phyloP scores from a whole-genome alignment of 2,329 filamentous ascomycete species.

The Ustilaginoidea virens region DNA sequence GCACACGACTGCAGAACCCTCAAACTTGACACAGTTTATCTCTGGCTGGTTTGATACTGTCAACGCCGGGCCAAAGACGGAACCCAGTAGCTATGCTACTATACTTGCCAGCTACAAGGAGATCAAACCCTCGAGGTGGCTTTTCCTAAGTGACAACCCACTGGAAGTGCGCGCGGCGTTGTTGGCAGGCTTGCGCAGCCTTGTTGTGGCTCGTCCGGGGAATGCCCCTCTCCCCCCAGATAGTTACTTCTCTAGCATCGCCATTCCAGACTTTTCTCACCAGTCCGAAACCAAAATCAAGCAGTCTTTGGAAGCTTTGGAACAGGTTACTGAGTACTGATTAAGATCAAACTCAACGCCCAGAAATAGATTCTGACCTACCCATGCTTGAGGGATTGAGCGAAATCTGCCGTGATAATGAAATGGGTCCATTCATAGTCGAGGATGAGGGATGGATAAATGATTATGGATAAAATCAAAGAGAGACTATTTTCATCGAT shows the following conservation, averaged over 20 bases:
- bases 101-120: slow-evolving; percentile 36
- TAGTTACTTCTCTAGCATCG: slow-evolving; percentile 21
- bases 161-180: slow-evolving; percentile 50
- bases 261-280: slow-evolving; percentile 19
- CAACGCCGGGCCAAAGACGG: slow-evolving; percentile 62
- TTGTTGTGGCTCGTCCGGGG: slow-evolving; percentile 50
- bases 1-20: slow-evolving; percentile 41
- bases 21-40: slow-evolving; percentile 45
- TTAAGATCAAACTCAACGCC: too few relatives aligned
- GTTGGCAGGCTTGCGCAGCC: slow-evolving; percentile 45
- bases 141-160: slow-evolving; percentile 74
- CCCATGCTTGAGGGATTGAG: too few relatives aligned
- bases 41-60: slow-evolving; percentile 64
- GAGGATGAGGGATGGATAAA: too few relatives aligned
- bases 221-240: slow-evolving; percentile 46
- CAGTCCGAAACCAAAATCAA: slow-evolving; percentile 8
- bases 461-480: too few relatives aligned
- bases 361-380: too few relatives aligned
- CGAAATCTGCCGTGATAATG: too few relatives aligned
- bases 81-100: slow-evolving; percentile 48
- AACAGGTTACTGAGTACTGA: background rate
- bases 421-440: too few relatives aligned
- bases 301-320: slow-evolving; percentile 4
- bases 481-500: too few relatives aligned
- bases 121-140: slow-evolving; percentile 35